Conservation (phyloP, 2,329 filamentous ascomycete genomes). For the Dothistroma pini region DNA sequence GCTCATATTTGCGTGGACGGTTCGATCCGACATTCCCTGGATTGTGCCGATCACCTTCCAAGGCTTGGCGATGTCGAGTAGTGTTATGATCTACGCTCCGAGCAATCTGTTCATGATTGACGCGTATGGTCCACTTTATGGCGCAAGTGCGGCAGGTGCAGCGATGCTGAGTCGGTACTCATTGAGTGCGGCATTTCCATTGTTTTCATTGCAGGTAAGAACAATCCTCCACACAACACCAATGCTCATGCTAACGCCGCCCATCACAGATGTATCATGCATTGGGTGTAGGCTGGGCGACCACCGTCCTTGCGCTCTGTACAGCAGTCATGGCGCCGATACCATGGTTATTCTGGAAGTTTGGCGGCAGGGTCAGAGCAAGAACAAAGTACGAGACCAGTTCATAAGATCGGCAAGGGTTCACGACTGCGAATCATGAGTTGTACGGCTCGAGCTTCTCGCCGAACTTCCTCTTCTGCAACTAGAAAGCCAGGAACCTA, state of each 20-base stretch:
- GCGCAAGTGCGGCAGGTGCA: slow-evolving; percentile 35
- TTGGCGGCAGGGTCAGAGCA: slow-evolving; percentile 22
- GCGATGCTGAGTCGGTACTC: slow-evolving; percentile 35
- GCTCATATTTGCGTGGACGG: slow-evolving; percentile 38
- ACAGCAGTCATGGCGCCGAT: slow-evolving; percentile 32
- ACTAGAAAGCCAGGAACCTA: slow-evolving; percentile 45
- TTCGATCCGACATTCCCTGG: slow-evolving; percentile 35
- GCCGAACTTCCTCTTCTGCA: slow-evolving; percentile 32
- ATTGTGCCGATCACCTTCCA: slow-evolving; percentile 37
- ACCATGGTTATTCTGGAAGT: slow-evolving; percentile 31
- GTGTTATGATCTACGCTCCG: slow-evolving; percentile 33
- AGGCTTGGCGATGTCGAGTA: slow-evolving; percentile 23
- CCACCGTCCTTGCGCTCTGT: slow-evolving; percentile 38
- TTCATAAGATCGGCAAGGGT: slow-evolving; percentile 9
- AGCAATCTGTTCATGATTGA: slow-evolving; percentile 42
- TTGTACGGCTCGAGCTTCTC: background rate
- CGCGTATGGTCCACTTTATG: slow-evolving; percentile 40
- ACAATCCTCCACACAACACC: background rate
- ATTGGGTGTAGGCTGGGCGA: slow-evolving; percentile 42
- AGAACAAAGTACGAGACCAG: slow-evolving; percentile 19
- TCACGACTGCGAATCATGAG: background rate
- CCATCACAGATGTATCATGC: slow-evolving; percentile 38
- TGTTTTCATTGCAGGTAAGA: slow-evolving; percentile 32
- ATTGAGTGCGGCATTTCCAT: slow-evolving; percentile 36
- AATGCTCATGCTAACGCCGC: background rate